Conservation (phyloP, 1,284 basidiomycete species). For the Heliocybe sulcata region DNA sequence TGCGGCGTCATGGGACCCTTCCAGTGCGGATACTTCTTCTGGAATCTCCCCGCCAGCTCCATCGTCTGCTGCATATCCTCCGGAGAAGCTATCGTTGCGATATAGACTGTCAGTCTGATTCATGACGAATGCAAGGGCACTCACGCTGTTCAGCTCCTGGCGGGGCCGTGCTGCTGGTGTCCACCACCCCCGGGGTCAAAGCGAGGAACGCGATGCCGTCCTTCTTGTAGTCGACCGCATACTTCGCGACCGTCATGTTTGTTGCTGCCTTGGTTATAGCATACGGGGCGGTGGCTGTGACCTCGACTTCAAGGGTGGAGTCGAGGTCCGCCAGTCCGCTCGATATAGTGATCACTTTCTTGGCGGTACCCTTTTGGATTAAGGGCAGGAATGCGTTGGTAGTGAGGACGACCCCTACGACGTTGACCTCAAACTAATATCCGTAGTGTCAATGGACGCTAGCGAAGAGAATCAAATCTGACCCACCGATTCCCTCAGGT, state of each 20-base stretch:
- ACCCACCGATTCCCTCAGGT: too few species aligned
- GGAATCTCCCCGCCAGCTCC: too few species aligned
- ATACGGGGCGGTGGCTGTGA: slow-evolving; percentile 7
- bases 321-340: slow-evolving; percentile 11
- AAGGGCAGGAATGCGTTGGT: slow-evolving; percentile 19
- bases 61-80: too few species aligned
- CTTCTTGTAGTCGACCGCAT: slow-evolving; percentile 10
- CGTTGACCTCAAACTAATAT: slow-evolving; percentile 14
- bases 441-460: background rate
- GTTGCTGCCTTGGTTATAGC: slow-evolving; percentile 15
- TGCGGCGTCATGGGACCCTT: too few species aligned
- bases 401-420: slow-evolving; percentile 14
- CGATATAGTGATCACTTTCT: slow-evolving; percentile 16
- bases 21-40: too few species aligned
- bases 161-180: too few species aligned
- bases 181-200: slow-evolving; percentile 15
- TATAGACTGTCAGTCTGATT: too few species aligned
- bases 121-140: too few species aligned
- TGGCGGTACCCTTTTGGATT: slow-evolving; percentile 12
- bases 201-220: slow-evolving; percentile 15
- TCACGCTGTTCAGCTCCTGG: too few species aligned
- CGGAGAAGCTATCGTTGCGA: too few species aligned
- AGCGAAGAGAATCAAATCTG: too few species aligned
- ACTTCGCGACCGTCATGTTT: slow-evolving; percentile 17
- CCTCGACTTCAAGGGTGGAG: slow-evolving; percentile 6